phyloP scores from a whole-genome alignment of 805 yeast genomes.

The Ascoidea rubescens region DNA sequence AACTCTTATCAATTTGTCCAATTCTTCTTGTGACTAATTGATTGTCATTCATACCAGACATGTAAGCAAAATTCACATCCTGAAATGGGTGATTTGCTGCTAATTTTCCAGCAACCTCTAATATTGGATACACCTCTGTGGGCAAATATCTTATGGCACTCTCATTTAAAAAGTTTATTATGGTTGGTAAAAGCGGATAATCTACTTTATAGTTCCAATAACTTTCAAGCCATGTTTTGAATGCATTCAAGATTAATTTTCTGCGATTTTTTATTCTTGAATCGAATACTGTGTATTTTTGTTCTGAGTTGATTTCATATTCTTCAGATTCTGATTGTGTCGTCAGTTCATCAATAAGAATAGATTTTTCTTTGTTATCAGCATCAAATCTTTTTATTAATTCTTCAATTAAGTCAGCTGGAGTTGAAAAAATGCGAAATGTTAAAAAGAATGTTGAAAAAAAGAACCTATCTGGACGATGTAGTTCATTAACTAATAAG shows the following conservation, averaged over 20 bases:
- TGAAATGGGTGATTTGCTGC: conserved; percentile 33
- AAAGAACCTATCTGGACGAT: conserved; percentile 52
- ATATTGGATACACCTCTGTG: conserved; percentile 44
- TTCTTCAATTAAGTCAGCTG: conserved; percentile 54
- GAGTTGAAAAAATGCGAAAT: conserved; percentile 56
- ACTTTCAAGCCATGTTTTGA: conserved; percentile 80
- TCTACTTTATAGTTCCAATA: conserved; percentile 68
- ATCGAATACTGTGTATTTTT: conserved; percentile 13
- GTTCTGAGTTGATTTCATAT: conserved; percentile 1
- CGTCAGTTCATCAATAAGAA: too few species aligned
- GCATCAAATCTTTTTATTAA: conserved; percentile 54
- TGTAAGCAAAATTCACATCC: too few species aligned
- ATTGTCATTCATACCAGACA: too few species aligned
- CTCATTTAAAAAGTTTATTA: conserved; percentile 71
- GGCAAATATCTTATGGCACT: conserved; percentile 51
- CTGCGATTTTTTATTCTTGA: conserved; percentile 44
- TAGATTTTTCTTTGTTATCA: conserved; percentile 15
- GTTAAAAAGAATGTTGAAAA: conserved; percentile 65
- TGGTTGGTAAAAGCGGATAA: conserved; percentile 45
- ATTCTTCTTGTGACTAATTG: conserved; percentile 9
- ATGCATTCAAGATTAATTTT: conserved; percentile 49
- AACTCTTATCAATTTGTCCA: conserved; percentile 20
- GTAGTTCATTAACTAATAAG: conserved; percentile 49
- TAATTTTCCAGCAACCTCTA: conserved; percentile 49
- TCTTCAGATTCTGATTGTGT: not conserved